Base-by-base conservation (phyloP, 441 rosid species). In the Corymbia citriodora region DNA sequence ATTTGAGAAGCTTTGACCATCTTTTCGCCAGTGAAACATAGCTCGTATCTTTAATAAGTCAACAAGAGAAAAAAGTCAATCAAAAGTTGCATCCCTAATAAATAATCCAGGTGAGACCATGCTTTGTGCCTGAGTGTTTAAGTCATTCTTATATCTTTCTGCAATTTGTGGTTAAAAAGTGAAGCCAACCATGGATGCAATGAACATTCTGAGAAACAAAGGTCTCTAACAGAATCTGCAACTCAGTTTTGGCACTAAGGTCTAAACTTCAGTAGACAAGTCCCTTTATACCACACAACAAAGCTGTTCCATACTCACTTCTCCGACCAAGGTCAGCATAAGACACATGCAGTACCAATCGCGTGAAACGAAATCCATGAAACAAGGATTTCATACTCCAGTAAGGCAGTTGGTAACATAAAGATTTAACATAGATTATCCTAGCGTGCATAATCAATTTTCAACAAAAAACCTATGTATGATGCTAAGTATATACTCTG, bases 1-100 rank as follows among this genome's bases (percentile, higher is more conserved):
- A 55, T 90, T 89, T 96, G 97, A 83, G 93, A 88, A 72, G 93
- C 95, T 93, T 96, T 97, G 85, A 96, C 94, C 93, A 95, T 93
- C 93, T 95, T 98, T 95, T 98, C 99, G 87, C 99, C 99, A 12
- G 93, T 89, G 90, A 96, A 98, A 93, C 98, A 97, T 87, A 98
- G 98, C 93, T 98, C 99, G 79, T 97, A 98, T 94, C 99, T 98
- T 87, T 31, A 74, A 74, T 61, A 85, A 61, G 70, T 55, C 89
- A 49, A 59, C 89, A 86, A 19, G 53, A 90, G 25, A 81, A 53
- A 55, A 53, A 10, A 17, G 88, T 65, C 15, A 49, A 33, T 88
- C 83, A 88, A 53, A 90, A 55, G 65, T 19, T 33, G 90, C 57
- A 10, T 72, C 3, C 31, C 90, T 33, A 54, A 55, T 40, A 48